Percentiles rank a stretch among this genome's conserved stretches.
Evolutionary conservation across 441 rosid species (phyloP).

Genomic region (Cnidoscolus chayamansa): DNA sequence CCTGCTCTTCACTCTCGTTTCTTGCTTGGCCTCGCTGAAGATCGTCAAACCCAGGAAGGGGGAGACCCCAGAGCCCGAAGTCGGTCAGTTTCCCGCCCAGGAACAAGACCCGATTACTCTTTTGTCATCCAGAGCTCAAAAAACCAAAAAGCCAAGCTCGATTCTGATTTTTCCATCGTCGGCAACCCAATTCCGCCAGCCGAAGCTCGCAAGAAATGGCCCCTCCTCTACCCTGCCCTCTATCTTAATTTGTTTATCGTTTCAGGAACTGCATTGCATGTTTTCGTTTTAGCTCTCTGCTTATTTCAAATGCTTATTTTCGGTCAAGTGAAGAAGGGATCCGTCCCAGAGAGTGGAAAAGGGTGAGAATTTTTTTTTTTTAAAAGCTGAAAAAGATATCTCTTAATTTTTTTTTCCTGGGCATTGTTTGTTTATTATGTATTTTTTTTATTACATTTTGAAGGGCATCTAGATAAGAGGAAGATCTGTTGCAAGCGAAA

Average conservation of each 20-base stretch:
- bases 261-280: neutral
- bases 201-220: constrained; percentile 19
- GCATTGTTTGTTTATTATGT: neutral
- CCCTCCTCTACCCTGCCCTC: neutral
- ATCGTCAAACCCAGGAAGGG: constrained; percentile 5
- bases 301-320: neutral
- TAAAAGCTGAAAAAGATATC: neutral
- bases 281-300: neutral
- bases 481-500: constrained; percentile 18
- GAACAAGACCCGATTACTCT: neutral
- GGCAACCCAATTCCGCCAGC: constrained; percentile 1
- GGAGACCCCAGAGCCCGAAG: neutral
- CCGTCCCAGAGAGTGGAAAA: neutral
- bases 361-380: neutral
- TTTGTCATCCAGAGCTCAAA: neutral
- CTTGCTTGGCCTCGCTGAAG: neutral
- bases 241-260: neutral
- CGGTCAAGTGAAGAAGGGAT: neutral
- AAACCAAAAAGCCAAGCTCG: neutral
- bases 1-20: neutral
- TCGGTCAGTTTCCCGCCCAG: neutral
- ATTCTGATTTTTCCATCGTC: neutral
- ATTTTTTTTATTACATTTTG: neutral
- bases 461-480: constrained; percentile 1
- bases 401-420: neutral